Evolutionary conservation across 768 basidiomycete genomes (phyloP).

Genomic region (Suillus paluster): DNA sequence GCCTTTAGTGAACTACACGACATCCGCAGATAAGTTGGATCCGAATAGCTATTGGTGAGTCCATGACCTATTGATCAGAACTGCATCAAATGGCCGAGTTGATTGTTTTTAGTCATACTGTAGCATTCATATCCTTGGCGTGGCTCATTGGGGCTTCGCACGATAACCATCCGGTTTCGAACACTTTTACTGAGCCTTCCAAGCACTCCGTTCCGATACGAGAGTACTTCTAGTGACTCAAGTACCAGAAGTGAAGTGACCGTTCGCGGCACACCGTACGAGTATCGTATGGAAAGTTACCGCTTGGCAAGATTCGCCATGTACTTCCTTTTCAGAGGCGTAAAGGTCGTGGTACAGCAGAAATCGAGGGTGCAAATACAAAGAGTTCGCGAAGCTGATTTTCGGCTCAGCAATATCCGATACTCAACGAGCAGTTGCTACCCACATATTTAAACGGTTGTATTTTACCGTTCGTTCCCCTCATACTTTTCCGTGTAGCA

Average conservation of each 20-base stretch:
- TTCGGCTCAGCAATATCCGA: not conserved
- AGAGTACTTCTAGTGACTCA: not conserved
- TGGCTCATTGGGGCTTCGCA: not conserved
- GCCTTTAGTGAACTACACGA: not conserved
- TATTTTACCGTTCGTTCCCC: not conserved
- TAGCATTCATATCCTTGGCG: not conserved
- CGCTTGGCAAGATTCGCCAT: slow-evolving; percentile 6
- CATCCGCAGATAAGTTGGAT: not conserved
- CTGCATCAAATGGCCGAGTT: not conserved
- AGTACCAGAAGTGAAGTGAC: slow-evolving; percentile 4
- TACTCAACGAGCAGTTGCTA: not conserved
- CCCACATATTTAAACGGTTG: not conserved
- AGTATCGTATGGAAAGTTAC: not conserved
- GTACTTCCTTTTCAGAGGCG: not conserved
- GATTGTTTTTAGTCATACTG: not conserved
- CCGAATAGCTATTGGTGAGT: not conserved
- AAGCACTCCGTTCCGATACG: not conserved
- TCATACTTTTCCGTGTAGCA: not conserved
- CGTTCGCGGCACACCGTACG: not conserved
- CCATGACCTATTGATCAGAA: not conserved
- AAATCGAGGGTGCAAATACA: not conserved
- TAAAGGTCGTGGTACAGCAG: not conserved
- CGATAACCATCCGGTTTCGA: not conserved
- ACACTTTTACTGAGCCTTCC: not conserved
- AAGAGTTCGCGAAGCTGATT: not conserved